Percentiles rank a stretch among this genome's conserved stretches.
Conservation (phyloP, 2,329 filamentous ascomycete species). For the Penicillium capsulatum region DNA sequence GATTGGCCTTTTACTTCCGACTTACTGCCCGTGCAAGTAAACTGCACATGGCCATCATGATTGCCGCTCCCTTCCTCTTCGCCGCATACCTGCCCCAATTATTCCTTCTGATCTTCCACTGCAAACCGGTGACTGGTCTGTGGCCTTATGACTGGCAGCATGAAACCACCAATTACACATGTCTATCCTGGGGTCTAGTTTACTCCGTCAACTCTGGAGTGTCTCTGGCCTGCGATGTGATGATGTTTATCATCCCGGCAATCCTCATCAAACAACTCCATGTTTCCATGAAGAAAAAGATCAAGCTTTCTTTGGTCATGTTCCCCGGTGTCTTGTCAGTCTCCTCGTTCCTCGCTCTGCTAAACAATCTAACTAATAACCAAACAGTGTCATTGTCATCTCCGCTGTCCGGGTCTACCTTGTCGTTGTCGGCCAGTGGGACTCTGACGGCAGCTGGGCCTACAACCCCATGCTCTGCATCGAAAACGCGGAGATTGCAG, state of each 20-base stretch:
- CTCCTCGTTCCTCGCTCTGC: too few species aligned
- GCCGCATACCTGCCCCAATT: constrained; percentile 48
- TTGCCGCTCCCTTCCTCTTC: constrained; percentile 35
- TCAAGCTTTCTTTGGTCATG: constrained; percentile 48
- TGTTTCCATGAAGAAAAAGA: constrained; percentile 44
- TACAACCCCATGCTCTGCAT: constrained; percentile 51
- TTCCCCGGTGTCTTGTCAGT: constrained; percentile 49
- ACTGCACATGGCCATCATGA: constrained; percentile 20
- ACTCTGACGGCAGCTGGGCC: constrained; percentile 48
- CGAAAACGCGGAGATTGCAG: constrained; percentile 50
- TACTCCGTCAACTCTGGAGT: constrained; percentile 51
- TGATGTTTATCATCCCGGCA: constrained; percentile 50
- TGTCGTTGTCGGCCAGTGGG: constrained; percentile 47
- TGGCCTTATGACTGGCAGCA: constrained; percentile 52
- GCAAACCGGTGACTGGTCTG: constrained; percentile 47
- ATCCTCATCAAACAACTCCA: constrained; percentile 48
- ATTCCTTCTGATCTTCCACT: constrained; percentile 51
- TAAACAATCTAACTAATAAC: constrained; percentile 3
- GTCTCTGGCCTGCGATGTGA: constrained; percentile 49
- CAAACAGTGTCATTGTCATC: constrained; percentile 47
- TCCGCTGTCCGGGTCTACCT: constrained; percentile 48
- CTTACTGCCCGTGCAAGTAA: constrained; percentile 38
- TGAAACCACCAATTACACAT: constrained; percentile 40
- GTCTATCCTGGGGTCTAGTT: constrained; percentile 50
- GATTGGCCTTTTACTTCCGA: constrained; percentile 51